These are phyloP conservation scores for Coemansia sp. DNA, from an alignment of 192 early-diverging fungal genomes.

Conservation along the genomic window DNA sequence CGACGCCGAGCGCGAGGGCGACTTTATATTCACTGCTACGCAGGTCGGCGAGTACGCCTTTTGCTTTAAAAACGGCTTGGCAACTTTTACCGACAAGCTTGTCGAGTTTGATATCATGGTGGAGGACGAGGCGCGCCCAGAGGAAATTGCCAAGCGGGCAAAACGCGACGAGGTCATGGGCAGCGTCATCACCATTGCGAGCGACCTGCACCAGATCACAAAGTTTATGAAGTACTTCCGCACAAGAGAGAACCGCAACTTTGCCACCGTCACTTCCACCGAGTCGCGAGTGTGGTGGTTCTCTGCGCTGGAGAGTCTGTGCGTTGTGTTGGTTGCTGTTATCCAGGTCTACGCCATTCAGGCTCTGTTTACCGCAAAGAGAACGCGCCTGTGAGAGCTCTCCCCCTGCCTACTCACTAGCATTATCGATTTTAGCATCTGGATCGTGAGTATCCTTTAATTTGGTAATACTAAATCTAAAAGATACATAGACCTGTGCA, in stretches of 20 bases:
- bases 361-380: slow-evolving; percentile 80
- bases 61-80: slow-evolving; percentile 95
- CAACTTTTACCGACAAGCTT: slow-evolving; percentile 90
- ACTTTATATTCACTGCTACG: slow-evolving; percentile 88
- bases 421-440: too few species aligned
- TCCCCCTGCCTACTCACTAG: too few species aligned
- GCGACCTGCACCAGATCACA: slow-evolving; percentile 63
- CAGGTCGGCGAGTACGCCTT: slow-evolving; percentile 88
- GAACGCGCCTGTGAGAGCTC: slow-evolving; percentile 34
- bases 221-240: slow-evolving; percentile 87
- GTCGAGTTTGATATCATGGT: slow-evolving; percentile 94
- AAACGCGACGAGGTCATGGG: slow-evolving; percentile 56
- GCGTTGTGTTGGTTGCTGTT: slow-evolving; percentile 78
- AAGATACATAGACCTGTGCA: too few species aligned
- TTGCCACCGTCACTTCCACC: slow-evolving; percentile 82
- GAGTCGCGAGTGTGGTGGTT: slow-evolving; percentile 91
- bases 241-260: slow-evolving; percentile 87
- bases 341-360: slow-evolving; percentile 93
- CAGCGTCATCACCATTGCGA: slow-evolving; percentile 59
- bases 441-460: too few species aligned
- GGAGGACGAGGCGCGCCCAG: slow-evolving; percentile 76
- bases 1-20: slow-evolving; percentile 88
- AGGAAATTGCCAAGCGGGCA: slow-evolving; percentile 55
- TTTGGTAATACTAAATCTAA: too few species aligned
- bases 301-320: slow-evolving; percentile 67